Base-by-base conservation (phyloP, 495 filamentous ascomycete genomes). In the Daldinia concentrica region DNA sequence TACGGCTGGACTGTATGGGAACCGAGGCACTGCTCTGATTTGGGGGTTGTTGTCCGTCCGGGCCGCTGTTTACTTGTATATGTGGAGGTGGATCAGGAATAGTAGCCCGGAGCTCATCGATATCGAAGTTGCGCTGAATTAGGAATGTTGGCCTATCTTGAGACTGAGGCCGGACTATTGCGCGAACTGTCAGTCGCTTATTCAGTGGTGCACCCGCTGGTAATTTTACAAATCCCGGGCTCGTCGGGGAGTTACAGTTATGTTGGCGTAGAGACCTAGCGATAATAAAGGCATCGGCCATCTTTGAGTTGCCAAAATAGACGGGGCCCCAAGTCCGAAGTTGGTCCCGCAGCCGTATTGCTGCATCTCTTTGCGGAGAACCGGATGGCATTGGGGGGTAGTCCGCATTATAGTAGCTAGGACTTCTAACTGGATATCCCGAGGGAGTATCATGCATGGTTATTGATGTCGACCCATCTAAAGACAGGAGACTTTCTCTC, bases 71-170 rank as follows among this genome's bases (percentile, higher is more conserved):
- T 11, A 7, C 15, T 3, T 15, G 55, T 51, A 4, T 11, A 11
- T 36, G 32, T 22, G 14, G 26, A 4, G 73, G 54, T 4, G 74
- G 74, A 45, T 80, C 78, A 4, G 78, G 77, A 15, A 79, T 62
- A 1, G 78, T 80, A 19, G 80, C 75, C 41, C 81, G 78, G 6
- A 84, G 78, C 39, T 80, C 77, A 29, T 83, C 80, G 34, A 83
- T 79, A 59, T 86, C 76, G 50, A 86, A 83, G 34, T 76, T 76
- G 2, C 84, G 77, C 65, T 81, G 77, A n/a, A 87, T 78, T 0
- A 85, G 55, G 67, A 86, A 85, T 8, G 82, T 79, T 55, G 82
- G 78, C 32, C 78, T 75, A 26, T 82, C 76, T 14, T 78, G 70
- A 6, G 78, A 74, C 39, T 75, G 76, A 12, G 85, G 85, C 11